Conservation (phyloP, 768 basidiomycete species). For the Lactarius vividus region DNA sequence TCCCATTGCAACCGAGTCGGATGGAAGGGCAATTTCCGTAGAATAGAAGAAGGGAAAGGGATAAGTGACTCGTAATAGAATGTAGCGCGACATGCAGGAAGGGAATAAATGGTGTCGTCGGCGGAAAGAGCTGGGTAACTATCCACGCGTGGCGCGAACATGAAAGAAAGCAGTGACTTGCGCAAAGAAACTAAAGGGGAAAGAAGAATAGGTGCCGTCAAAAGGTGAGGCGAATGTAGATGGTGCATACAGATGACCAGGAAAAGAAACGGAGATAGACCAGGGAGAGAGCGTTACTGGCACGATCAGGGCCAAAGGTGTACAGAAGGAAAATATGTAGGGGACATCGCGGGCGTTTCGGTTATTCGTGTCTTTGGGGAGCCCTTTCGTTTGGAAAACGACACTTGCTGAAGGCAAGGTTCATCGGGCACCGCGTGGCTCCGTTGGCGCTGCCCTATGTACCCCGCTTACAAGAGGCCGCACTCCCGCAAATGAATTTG, state of each 20-base stretch:
- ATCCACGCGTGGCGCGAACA: slow-evolving; percentile 1
- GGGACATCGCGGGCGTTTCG: slow-evolving; percentile 12
- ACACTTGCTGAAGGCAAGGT: neutral
- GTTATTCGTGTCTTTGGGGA: slow-evolving; percentile 17
- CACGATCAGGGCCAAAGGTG: neutral
- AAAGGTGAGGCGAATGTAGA: slow-evolving; percentile 13
- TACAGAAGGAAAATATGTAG: slow-evolving; percentile 12
- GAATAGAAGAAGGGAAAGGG: neutral
- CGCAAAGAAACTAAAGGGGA: neutral
- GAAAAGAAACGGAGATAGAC: neutral
- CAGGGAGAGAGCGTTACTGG: neutral
- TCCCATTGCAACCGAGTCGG: neutral
- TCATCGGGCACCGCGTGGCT: neutral
- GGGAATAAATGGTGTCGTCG: slow-evolving; percentile 1
- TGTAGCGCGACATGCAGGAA: slow-evolving; percentile 6
- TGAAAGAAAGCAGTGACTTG: neutral
- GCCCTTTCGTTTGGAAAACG: neutral
- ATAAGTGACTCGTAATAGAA: neutral
- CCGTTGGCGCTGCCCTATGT: neutral
- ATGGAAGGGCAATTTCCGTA: slow-evolving; percentile 5
- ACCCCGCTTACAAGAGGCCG: slow-evolving; percentile 56
- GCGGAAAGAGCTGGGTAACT: slow-evolving; percentile 1
- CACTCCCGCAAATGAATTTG: slow-evolving; percentile 86
- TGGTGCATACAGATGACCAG: slow-evolving; percentile 21
- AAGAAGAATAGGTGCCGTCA: neutral